Evolutionary conservation across 352 stramenopile species (phyloP), one percentile per base, ranked within the genome.

Genomic region (Phytophthora pinifolia): DNA sequence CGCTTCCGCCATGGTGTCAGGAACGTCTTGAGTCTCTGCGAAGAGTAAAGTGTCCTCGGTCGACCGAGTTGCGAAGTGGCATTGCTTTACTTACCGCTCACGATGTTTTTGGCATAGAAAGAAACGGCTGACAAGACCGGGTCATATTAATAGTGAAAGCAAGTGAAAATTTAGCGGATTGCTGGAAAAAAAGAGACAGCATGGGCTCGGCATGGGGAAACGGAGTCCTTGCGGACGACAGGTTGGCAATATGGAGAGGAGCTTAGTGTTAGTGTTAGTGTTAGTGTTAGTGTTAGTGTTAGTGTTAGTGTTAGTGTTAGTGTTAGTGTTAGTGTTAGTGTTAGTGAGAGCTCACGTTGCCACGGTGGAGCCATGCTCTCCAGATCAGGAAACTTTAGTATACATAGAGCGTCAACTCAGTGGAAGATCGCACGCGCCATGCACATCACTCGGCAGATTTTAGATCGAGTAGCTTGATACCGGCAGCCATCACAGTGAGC

Each of bases 1-100:
- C 15, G 46, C 47, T 34, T 72, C 58, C 25, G 69, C 49, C 69
- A 77, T 76, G 31, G 18, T 29, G 35, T 44, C 13, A 27, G 22
- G 22, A 27, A 27, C 15, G 1, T 35, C 4, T 29, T 7, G 32
- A 12, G 14, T 9, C 36, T 56, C 33, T 25, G 20, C 22, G 22
- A 27, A 27, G 22, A 27, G 22, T 27, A 27, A 27, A 27, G 22
- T 27, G 30, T 39, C 9, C 17, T 37, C n/a, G 29, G 14, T 33
- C 33, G 29, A 30, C 3, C 22, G 20, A 49, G 49, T 48, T 54
- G 34, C 9, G 35, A 60, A 65, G 35, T 65, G 56, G 49, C 20
- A 27, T 27, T 27, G 22, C 22, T 4, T 27, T 27, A 2, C 4
- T 27, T 27, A 6, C 22, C 3, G 6, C 22, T 27, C 22, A 27